Conservation (phyloP, 2,329 filamentous ascomycete species). For the Botryotinia narcissicola region DNA sequence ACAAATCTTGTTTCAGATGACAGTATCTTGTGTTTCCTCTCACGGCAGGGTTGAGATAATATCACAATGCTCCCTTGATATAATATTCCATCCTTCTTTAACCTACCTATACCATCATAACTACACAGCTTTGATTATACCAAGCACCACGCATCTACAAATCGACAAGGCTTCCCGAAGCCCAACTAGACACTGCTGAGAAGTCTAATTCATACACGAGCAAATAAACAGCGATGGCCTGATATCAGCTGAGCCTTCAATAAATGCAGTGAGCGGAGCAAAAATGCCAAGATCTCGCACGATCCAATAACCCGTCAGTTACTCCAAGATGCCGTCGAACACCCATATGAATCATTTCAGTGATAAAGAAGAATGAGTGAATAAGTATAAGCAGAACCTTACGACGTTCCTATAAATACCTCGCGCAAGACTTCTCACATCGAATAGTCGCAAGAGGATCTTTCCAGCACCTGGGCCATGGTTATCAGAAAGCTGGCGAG, state of each 20-base stretch:
- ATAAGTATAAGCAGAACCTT: background rate
- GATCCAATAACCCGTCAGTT: background rate
- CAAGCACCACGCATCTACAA: background rate
- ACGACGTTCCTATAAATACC: too few relatives aligned
- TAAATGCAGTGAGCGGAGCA: background rate
- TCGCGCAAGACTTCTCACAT: too few relatives aligned
- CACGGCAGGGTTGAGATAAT: background rate
- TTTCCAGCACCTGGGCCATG: background rate
- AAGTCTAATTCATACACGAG: background rate
- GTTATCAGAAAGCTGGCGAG: background rate
- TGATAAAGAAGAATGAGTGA: background rate
- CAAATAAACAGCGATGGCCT: background rate
- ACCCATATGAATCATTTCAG: background rate
- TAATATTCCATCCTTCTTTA: background rate
- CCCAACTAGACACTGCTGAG: rapidly evolving
- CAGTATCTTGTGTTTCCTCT: background rate
- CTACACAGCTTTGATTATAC: background rate
- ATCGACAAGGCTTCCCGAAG: background rate
- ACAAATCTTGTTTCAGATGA: background rate
- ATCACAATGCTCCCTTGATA: background rate
- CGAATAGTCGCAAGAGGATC: too few relatives aligned
- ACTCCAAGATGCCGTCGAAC: background rate
- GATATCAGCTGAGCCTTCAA: background rate
- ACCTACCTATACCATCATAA: background rate
- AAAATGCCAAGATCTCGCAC: background rate